Base-by-base conservation (phyloP, 1,284 basidiomycete species). In the Phellopilus nigrolimitatus region DNA sequence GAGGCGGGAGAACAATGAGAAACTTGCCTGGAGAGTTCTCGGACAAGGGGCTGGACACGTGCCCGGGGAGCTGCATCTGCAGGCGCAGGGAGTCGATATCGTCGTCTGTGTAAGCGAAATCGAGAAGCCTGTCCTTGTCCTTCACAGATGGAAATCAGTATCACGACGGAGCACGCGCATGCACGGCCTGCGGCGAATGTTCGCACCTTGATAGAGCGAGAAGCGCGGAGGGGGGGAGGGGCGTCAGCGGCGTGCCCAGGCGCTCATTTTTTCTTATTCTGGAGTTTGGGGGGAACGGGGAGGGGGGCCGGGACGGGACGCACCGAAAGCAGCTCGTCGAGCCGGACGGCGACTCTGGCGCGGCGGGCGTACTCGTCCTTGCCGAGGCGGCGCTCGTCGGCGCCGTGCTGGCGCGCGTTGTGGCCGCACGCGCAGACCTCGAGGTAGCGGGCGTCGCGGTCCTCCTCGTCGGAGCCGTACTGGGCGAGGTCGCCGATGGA, bases 321-420 rank as follows among this genome's bases (percentile, higher is more conserved):
- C 72, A 91, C 91, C 78, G 92, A 80, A 37, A 95, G 70, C 47
- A 91, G 66, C 67, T 94, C 90, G 64, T 97, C 93, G 47, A 95
- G 74, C 47, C 89, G 77, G 48, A 89, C 78, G 2, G 91, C 92
- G 6, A 91, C 82, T 58, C 83, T 84, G 41, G 77, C 81, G 64
- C 88, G 76, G 37, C 93, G 76, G 27, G 68, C 68, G 63, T 84
- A 84, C 64, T 90, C 88, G 33, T 75, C 75, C 38, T 66, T 67
- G 37, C 76, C 80, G 30, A 86, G 63, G 42, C 67, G 67, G 15
- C 68, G 65, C 53, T 78, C 75, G 65, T 88, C 78, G 22, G 88
- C 84, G 19, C 84, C 82, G 60, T 91, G 88, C 36, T 80, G 76
- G 36, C 68, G 68, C 54, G 84, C 78, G 27, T 71, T 73, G 67